These are phyloP conservation scores for Psidium friedrichsthalianum DNA, from an alignment of 345 rosid genomes.

Conservation along the genomic window DNA sequence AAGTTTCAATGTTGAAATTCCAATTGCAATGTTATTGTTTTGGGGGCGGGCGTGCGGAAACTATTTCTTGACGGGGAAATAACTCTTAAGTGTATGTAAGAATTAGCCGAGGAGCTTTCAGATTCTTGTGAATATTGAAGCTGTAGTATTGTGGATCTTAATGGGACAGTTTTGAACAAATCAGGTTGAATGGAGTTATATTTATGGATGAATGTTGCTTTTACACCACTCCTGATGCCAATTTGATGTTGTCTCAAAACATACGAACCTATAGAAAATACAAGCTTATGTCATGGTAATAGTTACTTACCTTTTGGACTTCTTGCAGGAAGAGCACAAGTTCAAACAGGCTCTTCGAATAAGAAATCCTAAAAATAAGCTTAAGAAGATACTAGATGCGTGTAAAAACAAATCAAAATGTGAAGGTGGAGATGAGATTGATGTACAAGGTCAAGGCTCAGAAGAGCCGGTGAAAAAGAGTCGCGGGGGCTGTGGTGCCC, in stretches of 20 bases:
- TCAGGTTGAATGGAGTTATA: not conserved
- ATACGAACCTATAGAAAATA: not conserved
- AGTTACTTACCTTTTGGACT: not conserved
- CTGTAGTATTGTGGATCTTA: not conserved
- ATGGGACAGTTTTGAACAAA: not conserved
- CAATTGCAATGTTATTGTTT: not conserved
- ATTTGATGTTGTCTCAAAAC: not conserved
- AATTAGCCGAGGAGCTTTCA: not conserved
- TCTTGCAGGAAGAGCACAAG: conserved; percentile 72
- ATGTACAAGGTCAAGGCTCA: conserved; percentile 45
- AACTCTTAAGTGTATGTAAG: not conserved
- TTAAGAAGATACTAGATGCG: conserved; percentile 80
- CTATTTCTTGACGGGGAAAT: not conserved
- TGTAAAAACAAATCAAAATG: conserved; percentile 82
- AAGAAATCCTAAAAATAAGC: conserved; percentile 80
- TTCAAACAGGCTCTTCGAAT: conserved; percentile 88
- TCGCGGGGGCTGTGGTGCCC: conserved; percentile 89
- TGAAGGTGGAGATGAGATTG: conserved; percentile 85
- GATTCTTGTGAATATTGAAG: not conserved
- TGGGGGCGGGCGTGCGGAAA: not conserved
- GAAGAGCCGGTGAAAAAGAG: conserved; percentile 74
- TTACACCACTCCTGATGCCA: not conserved
- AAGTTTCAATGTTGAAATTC: not conserved
- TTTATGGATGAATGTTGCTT: not conserved
- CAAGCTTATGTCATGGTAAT: not conserved